These are phyloP conservation scores for Cardamine occulta DNA, from an alignment of 345 rosid genomes.

Conservation along the genomic window DNA sequence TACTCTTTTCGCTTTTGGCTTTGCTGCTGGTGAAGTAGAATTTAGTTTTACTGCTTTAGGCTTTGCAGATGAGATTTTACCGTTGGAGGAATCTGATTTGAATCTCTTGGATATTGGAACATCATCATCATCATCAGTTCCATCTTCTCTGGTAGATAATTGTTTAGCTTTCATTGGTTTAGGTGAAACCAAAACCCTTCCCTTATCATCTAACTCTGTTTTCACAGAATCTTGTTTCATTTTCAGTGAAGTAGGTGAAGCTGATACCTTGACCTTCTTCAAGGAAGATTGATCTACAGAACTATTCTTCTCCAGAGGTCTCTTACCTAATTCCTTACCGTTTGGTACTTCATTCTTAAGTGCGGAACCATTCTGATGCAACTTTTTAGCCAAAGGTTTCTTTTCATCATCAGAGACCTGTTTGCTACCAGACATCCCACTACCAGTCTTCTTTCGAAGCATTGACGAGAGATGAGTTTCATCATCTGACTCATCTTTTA, in stretches of 20 bases:
- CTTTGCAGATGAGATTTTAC: slow-evolving; percentile 56
- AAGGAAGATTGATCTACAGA: slow-evolving; percentile 52
- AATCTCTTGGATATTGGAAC: slow-evolving; percentile 77
- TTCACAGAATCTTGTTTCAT: slow-evolving; percentile 59
- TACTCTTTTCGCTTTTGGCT: slow-evolving; percentile 56
- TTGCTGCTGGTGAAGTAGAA: slow-evolving; percentile 51
- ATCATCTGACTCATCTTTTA: slow-evolving; percentile 78
- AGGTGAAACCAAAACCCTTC: slow-evolving; percentile 31
- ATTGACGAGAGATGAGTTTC: slow-evolving; percentile 64
- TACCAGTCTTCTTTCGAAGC: slow-evolving; percentile 48
- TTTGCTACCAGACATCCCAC: slow-evolving; percentile 55
- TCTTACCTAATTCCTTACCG: slow-evolving; percentile 55
- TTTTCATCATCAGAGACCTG: slow-evolving; percentile 49
- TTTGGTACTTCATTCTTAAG: slow-evolving; percentile 54
- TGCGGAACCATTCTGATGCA: slow-evolving; percentile 68
- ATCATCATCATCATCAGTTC: slow-evolving; percentile 72
- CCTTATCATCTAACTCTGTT: slow-evolving; percentile 45
- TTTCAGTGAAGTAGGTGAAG: slow-evolving; percentile 49
- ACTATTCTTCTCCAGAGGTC: slow-evolving; percentile 66
- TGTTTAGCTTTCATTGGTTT: slow-evolving; percentile 33
- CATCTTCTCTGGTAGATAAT: slow-evolving; percentile 44
- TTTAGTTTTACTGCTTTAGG: slow-evolving; percentile 55
- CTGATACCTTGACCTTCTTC: slow-evolving; percentile 72
- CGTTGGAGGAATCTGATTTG: slow-evolving; percentile 53
- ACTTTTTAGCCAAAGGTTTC: slow-evolving; percentile 58